Base-by-base conservation (phyloP, 768 basidiomycete species). In the Porpolomopsis calyptriformis region DNA sequence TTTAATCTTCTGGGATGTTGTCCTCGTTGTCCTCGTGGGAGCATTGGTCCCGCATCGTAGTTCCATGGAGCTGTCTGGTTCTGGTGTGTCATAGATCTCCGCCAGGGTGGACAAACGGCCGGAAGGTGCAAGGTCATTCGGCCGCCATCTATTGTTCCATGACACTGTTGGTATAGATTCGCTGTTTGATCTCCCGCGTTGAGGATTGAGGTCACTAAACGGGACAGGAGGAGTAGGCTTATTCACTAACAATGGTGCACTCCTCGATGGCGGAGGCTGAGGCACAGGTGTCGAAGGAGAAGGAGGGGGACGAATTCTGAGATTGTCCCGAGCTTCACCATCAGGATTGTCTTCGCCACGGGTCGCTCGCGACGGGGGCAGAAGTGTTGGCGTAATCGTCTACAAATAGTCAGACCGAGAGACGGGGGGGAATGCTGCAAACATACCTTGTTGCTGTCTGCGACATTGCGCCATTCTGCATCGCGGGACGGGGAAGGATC, bases 201-300 rank as follows among this genome's bases (percentile, higher is more conserved):
- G 47, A 22, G 40, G 48, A 24, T 45, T 37, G 10, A 40, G 20
- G 19, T 14, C 26, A 18, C n/a, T 12, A 33, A 33, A 16, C 53
- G 62, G 59, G 19, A 64, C 56, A 14, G 64, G 65, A 6, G 69
- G 64, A 18, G 62, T 62, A 6, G 67, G 62, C 41, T 64, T 70
- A 40, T 62, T 63, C 46, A 63, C 57, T 31, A 52, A 46, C 4
- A 37, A 22, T n/a, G 39, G 43, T 11, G 43, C 41, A 19, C 45
- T 41, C 20, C 19, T 38, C n/a, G 46, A 25, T 18, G 40, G 57
- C 3, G 49, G 48, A 25, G 49, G 45, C 46, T 52, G 57, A 12
- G 49, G 51, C 23, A 49, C 24, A 24, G 55, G 52, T 1, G 47
- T 40, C 43, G 29, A 20, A 39, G 44, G 48, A 7, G 54, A 59